A percentile compares a stretch with the other conserved stretches of the same genome.
phyloP scores from a whole-genome alignment of 176 grass and related monocot genomes.

The Ampelocalamus luodianensis region DNA sequence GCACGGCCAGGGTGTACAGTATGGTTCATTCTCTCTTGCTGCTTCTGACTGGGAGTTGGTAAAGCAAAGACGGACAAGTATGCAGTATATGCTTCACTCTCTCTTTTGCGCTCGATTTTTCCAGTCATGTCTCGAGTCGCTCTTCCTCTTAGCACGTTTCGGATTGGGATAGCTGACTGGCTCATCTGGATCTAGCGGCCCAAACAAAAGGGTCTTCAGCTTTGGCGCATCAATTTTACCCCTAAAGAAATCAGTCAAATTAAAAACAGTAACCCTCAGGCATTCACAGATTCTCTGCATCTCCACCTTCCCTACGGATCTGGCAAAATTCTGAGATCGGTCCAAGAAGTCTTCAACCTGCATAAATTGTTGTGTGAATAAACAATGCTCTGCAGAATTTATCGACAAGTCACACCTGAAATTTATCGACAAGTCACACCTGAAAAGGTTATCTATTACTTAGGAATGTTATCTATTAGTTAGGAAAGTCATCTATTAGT shows the following conservation, averaged over 20 bases:
- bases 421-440: too few species aligned
- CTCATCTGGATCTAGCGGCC: conserved; percentile 31
- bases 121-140: not conserved
- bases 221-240: conserved; percentile 53
- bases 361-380: conserved; percentile 34
- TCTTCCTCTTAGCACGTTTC: conserved; percentile 38
- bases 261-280: conserved; percentile 47
- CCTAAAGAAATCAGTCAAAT: conserved; percentile 60
- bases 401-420: not conserved
- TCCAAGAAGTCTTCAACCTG: conserved; percentile 97
- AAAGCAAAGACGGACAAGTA: not conserved
- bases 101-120: too few species aligned
- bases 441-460: too few species aligned
- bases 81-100: conserved; percentile 22
- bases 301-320: conserved; percentile 56
- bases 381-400: conserved; percentile 27
- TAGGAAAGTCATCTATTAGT: too few species aligned
- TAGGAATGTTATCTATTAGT: too few species aligned
- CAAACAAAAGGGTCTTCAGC: conserved; percentile 64
- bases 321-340: conserved; percentile 82
- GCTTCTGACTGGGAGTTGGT: not conserved
- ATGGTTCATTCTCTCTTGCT: conserved; percentile 21
- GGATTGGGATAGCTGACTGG: not conserved
- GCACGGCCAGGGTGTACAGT: not conserved
- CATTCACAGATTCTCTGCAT: conserved; percentile 72